phyloP scores from a whole-genome alignment of 139 green algal species.

The Pedinophyceae sp. region DNA sequence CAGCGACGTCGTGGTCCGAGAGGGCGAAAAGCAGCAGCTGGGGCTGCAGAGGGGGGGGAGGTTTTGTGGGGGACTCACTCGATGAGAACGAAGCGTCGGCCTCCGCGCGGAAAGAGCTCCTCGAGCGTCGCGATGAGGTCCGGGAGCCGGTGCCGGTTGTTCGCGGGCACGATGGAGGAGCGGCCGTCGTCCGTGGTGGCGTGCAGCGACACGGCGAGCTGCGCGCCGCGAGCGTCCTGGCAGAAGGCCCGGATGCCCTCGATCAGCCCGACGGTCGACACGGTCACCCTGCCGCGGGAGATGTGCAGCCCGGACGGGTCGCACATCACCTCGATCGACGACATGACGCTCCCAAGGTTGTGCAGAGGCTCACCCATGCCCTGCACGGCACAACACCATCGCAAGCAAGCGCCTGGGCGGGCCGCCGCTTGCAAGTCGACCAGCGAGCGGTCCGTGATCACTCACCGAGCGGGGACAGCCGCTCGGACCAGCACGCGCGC shows the following conservation, averaged over 20 bases:
- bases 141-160: slow-evolving; percentile 46
- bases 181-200: slow-evolving; percentile 76
- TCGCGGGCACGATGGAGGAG: slow-evolving; percentile 77
- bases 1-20: too few species aligned
- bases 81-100: slow-evolving; percentile 48
- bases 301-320: slow-evolving; percentile 14
- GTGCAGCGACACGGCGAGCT: slow-evolving; percentile 77
- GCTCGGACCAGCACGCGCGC: neutral
- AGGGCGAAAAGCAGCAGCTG: too few species aligned
- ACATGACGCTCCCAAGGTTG: slow-evolving; percentile 16
- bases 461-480: neutral
- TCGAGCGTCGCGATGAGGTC: slow-evolving; percentile 30
- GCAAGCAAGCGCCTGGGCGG: neutral
- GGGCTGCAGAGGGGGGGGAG: too few species aligned
- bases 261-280: slow-evolving; percentile 79
- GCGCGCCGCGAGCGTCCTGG: neutral
- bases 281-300: slow-evolving; percentile 27
- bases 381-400: too few species aligned
- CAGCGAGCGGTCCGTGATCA: neutral
- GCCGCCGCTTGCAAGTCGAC: neutral
- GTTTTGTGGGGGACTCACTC: too few species aligned
- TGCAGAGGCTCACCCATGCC: slow-evolving; percentile 25
- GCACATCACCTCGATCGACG: slow-evolving; percentile 14
- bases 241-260: slow-evolving; percentile 50
- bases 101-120: slow-evolving; percentile 28